These are phyloP conservation scores for Skeletonema tropicum DNA, from an alignment of 108 stramenopile genomes.

Conservation along the genomic window DNA sequence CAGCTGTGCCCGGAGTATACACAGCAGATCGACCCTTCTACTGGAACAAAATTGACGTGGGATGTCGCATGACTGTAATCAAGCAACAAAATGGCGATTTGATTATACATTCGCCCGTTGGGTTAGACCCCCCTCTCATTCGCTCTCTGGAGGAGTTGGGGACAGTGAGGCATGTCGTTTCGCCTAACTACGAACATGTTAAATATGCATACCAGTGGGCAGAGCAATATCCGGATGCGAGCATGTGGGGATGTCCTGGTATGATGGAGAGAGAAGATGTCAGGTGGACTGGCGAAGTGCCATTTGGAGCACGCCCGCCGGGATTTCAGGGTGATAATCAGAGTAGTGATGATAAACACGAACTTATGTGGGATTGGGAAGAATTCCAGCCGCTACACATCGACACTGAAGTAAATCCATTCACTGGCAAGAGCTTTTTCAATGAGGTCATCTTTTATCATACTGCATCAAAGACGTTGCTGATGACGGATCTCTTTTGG, in stretches of 20 bases:
- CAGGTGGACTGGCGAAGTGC: conserved; percentile 73
- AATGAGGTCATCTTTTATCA: conserved; percentile 87
- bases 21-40: conserved; percentile 81
- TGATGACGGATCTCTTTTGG: conserved; percentile 86
- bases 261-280: conserved; percentile 58
- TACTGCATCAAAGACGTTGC: conserved; percentile 64
- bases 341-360: not conserved
- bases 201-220: conserved; percentile 78
- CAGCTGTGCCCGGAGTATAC: conserved; percentile 59
- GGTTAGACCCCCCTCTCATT: conserved; percentile 55
- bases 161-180: conserved; percentile 72
- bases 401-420: conserved; percentile 79
- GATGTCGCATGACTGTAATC: conserved; percentile 83
- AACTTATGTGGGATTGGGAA: conserved; percentile 67
- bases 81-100: conserved; percentile 53
- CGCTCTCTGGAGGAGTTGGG: conserved; percentile 63
- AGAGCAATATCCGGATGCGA: conserved; percentile 62
- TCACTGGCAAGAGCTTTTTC: conserved; percentile 85
- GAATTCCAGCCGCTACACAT: conserved; percentile 70
- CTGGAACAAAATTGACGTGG: conserved; percentile 89
- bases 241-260: conserved; percentile 87
- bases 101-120: conserved; percentile 80
- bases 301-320: conserved; percentile 47
- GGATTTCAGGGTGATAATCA: conserved; percentile 23
- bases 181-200: conserved; percentile 88